Base-by-base conservation (phyloP, 441 rosid species). In the Adansonia rubrostipa region DNA sequence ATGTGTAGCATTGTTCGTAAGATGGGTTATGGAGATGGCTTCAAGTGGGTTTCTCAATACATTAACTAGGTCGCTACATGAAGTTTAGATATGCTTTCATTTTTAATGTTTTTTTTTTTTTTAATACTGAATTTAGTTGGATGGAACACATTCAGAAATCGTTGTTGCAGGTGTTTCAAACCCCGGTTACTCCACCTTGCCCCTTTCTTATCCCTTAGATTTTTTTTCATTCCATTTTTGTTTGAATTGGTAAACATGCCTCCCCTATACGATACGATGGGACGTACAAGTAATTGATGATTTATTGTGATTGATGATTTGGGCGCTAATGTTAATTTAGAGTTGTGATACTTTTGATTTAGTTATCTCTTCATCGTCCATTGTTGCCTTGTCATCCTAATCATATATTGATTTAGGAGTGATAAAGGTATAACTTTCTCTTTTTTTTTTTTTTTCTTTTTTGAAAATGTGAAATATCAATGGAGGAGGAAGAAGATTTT, bases 1-100 rank as follows among this genome's bases (percentile, higher is more conserved):
- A 76, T 76, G 79, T 76, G 79, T 54, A 76, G 79, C 79, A 76
- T 76, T 66, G 79, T 76, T n/a, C 79, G 73, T 14, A 76, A 76
- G 53, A 76, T 76, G 79, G 79, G 79, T 17, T 76, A 76, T 17
- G 79, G 79, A 36, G 79, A 76, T 65, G 79, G 79, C 54, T 64
- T 76, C 79, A 76, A 54, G 79, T 76, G 79, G 79, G 53, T 76
- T 42, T 76, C 79, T 53, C 79, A 76, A 10, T 76, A 76, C 63
- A 76, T 76, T 40, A 64, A 76, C 73, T 65, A 53, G 73, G 33
- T 75, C 51, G 71, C 78, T 50, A 75, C 9, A 22, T 33, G 61
- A 17, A 63, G 50, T 63, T 60, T 50, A 75, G 71, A 53, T 22
- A 24, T 75, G 44, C 19, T 36, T 54, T 66, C 53, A 17, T 54